Evolutionary conservation across 768 basidiomycete species (phyloP).

Genomic region (Suillus brevipes): DNA sequence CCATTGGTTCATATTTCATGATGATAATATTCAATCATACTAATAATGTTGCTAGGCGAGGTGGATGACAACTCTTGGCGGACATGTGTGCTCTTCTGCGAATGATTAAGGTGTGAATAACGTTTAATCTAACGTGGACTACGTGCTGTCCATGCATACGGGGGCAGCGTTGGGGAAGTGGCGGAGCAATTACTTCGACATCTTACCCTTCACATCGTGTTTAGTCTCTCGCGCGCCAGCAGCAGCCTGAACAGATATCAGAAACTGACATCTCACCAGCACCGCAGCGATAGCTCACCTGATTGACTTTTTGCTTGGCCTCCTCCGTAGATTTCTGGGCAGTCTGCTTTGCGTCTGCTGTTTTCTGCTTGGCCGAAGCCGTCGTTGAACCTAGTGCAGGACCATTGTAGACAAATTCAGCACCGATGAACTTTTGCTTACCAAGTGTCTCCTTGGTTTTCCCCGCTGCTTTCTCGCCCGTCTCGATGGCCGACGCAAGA

Average conservation of each 20-base stretch:
- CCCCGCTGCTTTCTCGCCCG: slow-evolving; percentile 40
- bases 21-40: background rate
- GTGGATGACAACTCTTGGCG: background rate
- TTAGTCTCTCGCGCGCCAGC: slow-evolving; percentile 19
- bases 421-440: slow-evolving; percentile 12
- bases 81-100: background rate
- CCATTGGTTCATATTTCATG: background rate
- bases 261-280: background rate
- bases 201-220: slow-evolving; percentile 17
- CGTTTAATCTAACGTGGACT: background rate
- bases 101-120: background rate
- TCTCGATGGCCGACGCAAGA: slow-evolving; percentile 43
- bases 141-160: background rate
- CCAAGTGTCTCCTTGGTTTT: slow-evolving; percentile 39
- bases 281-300: slow-evolving; percentile 4
- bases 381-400: slow-evolving; percentile 3
- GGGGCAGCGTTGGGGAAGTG: background rate
- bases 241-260: slow-evolving; percentile 11
- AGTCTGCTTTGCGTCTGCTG: slow-evolving; percentile 6
- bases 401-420: background rate
- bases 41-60: background rate
- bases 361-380: slow-evolving; percentile 9
- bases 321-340: slow-evolving; percentile 12
- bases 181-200: background rate
- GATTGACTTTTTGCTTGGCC: slow-evolving; percentile 14